Conservation (phyloP, 176 grass and related monocot species). For the Oryza meyeriana region DNA sequence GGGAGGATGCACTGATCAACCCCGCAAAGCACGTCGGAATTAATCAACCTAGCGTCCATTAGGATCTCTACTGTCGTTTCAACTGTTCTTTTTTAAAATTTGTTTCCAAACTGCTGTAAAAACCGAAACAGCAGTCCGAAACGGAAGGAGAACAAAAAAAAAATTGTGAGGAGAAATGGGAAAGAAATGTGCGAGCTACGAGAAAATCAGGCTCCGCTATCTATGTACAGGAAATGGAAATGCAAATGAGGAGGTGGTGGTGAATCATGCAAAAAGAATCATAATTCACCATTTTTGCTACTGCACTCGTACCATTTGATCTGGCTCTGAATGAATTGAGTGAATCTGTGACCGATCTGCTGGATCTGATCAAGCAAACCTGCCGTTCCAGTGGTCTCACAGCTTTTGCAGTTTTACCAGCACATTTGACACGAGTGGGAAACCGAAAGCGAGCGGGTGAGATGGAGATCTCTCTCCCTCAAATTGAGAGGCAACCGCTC, state of each 20-base stretch:
- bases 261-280: background rate
- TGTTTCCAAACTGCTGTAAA: background rate
- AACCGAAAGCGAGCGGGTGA: background rate
- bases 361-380: background rate
- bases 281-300: background rate
- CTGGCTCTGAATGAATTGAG: background rate
- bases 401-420: background rate
- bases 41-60: background rate
- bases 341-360: background rate
- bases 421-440: background rate
- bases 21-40: too few relatives aligned
- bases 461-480: background rate
- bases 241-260: background rate
- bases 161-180: too few relatives aligned
- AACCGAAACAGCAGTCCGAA: background rate
- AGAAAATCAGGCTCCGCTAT: background rate
- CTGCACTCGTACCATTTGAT: too few relatives aligned
- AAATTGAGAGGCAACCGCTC: background rate
- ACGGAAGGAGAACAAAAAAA: background rate
- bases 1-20: constrained; percentile 14
- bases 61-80: background rate
- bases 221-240: constrained; percentile 21
- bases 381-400: too few relatives aligned
- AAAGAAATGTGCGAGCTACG: background rate
- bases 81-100: background rate